Evolutionary conservation across 768 basidiomycete species (phyloP).

Genomic region (Boletus vermiculosoides): DNA sequence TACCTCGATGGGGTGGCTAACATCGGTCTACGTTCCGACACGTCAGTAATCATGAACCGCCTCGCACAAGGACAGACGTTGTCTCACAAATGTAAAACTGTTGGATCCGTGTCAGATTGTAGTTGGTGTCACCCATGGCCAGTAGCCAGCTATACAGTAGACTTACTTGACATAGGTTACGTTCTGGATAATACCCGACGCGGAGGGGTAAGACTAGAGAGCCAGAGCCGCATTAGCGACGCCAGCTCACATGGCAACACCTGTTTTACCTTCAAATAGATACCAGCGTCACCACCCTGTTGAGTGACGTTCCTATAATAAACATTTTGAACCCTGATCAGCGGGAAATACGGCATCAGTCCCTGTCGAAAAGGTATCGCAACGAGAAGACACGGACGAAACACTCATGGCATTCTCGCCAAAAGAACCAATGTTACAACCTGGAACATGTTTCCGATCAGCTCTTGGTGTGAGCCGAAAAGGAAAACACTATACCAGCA

Average conservation of each 20-base stretch:
- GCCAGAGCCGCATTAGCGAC: neutral
- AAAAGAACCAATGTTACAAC: constrained; percentile 18
- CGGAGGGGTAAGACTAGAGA: constrained; percentile 10
- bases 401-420: neutral
- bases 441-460: constrained; percentile 1
- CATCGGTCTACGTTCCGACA: neutral
- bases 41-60: neutral
- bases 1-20: constrained; percentile 13
- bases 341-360: neutral
- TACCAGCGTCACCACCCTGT: neutral
- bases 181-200: constrained; percentile 10
- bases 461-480: neutral
- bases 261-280: constrained; percentile 9
- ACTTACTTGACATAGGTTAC: constrained; percentile 13
- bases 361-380: neutral
- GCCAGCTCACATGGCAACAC: neutral
- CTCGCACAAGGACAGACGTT: too few species aligned
- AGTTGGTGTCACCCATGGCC: neutral
- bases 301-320: constrained; percentile 11
- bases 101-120: neutral
- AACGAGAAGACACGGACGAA: neutral
- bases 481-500: neutral
- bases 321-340: constrained; percentile 6
- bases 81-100: constrained; percentile 15
- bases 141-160: neutral